A percentile compares a stretch with the other conserved stretches of the same genome.
phyloP scores from a whole-genome alignment of 2,329 filamentous ascomycete genomes.

The Epichloe elymi region DNA sequence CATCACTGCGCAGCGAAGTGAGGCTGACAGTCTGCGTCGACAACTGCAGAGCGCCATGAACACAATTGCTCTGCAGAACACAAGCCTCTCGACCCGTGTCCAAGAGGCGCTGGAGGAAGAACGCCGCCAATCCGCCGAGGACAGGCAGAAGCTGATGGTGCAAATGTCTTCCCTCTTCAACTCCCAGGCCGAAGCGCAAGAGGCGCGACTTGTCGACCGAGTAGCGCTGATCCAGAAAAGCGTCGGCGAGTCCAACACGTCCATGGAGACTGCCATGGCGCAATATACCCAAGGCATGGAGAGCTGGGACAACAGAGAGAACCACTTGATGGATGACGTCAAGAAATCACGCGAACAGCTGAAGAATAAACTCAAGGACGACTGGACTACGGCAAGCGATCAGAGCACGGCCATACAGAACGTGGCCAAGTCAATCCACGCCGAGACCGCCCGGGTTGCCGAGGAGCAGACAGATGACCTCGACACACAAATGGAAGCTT shows the following conservation, averaged over 20 bases:
- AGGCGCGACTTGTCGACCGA: slow-evolving; percentile 53
- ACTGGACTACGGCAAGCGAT: slow-evolving; percentile 70
- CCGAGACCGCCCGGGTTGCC: slow-evolving; percentile 79
- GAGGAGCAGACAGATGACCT: slow-evolving; percentile 81
- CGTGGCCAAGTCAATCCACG: slow-evolving; percentile 76
- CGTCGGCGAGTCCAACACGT: slow-evolving; percentile 47
- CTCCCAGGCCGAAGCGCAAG: slow-evolving; percentile 59
- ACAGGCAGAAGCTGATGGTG: slow-evolving; percentile 58
- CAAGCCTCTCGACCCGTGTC: slow-evolving; percentile 51
- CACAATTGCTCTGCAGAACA: slow-evolving; percentile 54
- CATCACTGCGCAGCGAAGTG: slow-evolving; percentile 60
- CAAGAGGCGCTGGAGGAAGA: slow-evolving; percentile 64
- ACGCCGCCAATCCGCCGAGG: slow-evolving; percentile 54
- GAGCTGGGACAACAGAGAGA: slow-evolving; percentile 57
- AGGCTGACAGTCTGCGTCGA: slow-evolving; percentile 58
- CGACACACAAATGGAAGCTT: slow-evolving; percentile 71
- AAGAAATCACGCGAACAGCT: slow-evolving; percentile 61
- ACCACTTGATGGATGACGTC: slow-evolving; percentile 56
- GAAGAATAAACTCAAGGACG: slow-evolving; percentile 71
- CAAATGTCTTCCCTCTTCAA: slow-evolving; percentile 72
- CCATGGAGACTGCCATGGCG: slow-evolving; percentile 51
- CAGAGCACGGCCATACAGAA: slow-evolving; percentile 74
- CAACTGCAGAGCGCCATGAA: slow-evolving; percentile 61
- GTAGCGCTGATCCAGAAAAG: slow-evolving; percentile 50
- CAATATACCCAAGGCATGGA: slow-evolving; percentile 62